Evolutionary conservation across 2,329 filamentous ascomycete genomes (phyloP), one percentile per base, ranked within the genome.

Genomic region (Botrytis cinerea): DNA sequence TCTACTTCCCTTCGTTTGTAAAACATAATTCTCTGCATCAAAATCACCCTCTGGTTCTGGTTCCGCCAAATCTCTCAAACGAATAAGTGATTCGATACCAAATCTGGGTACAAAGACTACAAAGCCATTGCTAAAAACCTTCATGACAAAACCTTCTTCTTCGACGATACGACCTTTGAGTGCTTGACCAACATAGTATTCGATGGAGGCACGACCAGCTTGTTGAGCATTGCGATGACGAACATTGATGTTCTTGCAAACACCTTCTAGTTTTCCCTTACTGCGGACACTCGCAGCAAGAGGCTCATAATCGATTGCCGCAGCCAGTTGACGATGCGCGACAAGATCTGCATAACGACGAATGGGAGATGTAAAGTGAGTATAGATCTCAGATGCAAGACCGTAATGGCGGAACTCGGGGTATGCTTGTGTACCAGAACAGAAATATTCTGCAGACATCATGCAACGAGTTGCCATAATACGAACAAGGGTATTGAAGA

Each of bases 401-500:
- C 96, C 96, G 83, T 99, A 99, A 84, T 99, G 97, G 70, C 94
- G 90, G 87, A 97, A 99, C 81, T 98, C 96, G 0, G 94, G 92
- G 82, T 96, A 95, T 0, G 95, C 90, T 82, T 98, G 94, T 10
- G 94, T 95, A 74, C 96, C 96, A 0, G 95, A 93, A 84, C 93
- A 96, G 84, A 99, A 99, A 84, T 99, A 99, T 84, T 99, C 96
- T 75, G 96, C 96, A 71, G 94, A 96, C 87, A 97, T 97, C 96
- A 99, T 99, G 88, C 96, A 99, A 35, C 96, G 92, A 14, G 96
- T 99, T 16, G 96, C 96, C 85, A 99, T 93, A 84, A 99, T 97
- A 81, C 96, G 93, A 78, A 99, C 92, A 38, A 99, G 90, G 2
- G 95, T 99, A 87, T 99, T 99, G 88, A 99, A 98, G 86, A 98